Evolutionary conservation across 2,329 filamentous ascomycete genomes (phyloP), one percentile per base, ranked within the genome.

Genomic region (Exophiala bonariae): DNA sequence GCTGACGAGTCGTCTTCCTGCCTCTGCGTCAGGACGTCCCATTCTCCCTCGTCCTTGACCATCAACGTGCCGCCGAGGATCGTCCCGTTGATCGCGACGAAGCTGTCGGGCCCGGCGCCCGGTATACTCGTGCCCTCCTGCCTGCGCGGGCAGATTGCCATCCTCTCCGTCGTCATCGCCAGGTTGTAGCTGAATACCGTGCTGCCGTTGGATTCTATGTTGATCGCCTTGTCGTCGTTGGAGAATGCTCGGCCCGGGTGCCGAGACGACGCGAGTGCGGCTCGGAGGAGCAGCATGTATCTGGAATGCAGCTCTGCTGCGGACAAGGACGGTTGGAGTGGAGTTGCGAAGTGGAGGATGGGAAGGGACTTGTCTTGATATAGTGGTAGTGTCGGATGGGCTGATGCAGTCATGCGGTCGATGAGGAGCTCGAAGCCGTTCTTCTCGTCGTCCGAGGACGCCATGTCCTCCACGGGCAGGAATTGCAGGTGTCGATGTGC

Each of bases 31-130:
- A 82, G 57, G 28, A 66, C 53, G 50, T 79, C 67, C 76, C 76
- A 82, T 57, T 81, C 76, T 7, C 66, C 67, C 56, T 77, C 65
- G 5, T 70, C 65, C 61, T 81, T 82, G 16, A 82, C 79, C 78
- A 82, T 79, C 51, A 81, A 62, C 3, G 78, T 81, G 1, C 77
- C 79, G 1, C 71, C 79, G 3, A 82, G 65, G 14, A 80, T 68
- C 0, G 79, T 82, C 3, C 79, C 79, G 50, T 82, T 82, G 28
- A 81, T 57, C 7, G 73, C 73, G 13, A 81, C 68, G 32, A 70
- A 66, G 30, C 66, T 62, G 7, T 74, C 68, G 1, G 63, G 49
- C 23, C 63, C 60, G 3, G 78, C 63, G 28, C 60, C 62, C 23
- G 6, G 23, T 26, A 26, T 26, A 11, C 23, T 11, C 0, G 67